These are phyloP conservation scores for Globisporangium cederbergense DNA, from an alignment of 352 stramenopile species.

Conservation along the genomic window DNA sequence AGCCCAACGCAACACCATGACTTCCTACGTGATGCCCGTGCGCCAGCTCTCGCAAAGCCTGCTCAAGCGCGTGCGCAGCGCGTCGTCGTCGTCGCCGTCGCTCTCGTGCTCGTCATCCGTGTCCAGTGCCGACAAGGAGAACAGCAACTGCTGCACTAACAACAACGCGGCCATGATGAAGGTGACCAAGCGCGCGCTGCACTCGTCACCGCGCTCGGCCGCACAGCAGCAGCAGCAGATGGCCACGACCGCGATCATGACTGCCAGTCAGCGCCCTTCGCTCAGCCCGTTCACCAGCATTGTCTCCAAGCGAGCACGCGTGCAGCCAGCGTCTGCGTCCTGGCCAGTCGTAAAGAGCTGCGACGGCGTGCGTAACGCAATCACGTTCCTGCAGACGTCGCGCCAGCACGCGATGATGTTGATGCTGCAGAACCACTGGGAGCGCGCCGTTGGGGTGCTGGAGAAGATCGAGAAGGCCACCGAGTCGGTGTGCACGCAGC, in stretches of 20 bases:
- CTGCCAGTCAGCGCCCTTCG: conserved; percentile 16
- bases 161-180: conserved; percentile 31
- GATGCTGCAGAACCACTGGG: conserved; percentile 79
- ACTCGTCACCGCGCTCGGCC: conserved; percentile 47
- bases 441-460: conserved; percentile 62
- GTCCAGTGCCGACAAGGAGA: conserved; percentile 8
- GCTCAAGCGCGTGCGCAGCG: conserved; percentile 37
- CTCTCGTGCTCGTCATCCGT: conserved; percentile 4
- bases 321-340: conserved; percentile 5
- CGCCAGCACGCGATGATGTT: conserved; percentile 69
- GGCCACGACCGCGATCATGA: conserved; percentile 14
- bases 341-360: conserved; percentile 53
- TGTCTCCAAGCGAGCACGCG: neutral
- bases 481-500: conserved; percentile 61
- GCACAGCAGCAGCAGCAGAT: conserved; percentile 6
- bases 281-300: conserved; percentile 5
- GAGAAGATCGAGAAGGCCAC: conserved; percentile 74
- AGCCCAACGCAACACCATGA: conserved; percentile 21
- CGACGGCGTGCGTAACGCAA: conserved; percentile 58
- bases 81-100: conserved; percentile 22
- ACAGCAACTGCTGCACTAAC: conserved; percentile 24
- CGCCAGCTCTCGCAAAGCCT: conserved; percentile 32
- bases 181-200: conserved; percentile 47
- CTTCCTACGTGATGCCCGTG: conserved; percentile 47
- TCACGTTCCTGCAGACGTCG: conserved; percentile 64